These are phyloP conservation scores for Crinitomyces ghanaensis DNA, from an alignment of 805 yeast species.

Conservation along the genomic window DNA sequence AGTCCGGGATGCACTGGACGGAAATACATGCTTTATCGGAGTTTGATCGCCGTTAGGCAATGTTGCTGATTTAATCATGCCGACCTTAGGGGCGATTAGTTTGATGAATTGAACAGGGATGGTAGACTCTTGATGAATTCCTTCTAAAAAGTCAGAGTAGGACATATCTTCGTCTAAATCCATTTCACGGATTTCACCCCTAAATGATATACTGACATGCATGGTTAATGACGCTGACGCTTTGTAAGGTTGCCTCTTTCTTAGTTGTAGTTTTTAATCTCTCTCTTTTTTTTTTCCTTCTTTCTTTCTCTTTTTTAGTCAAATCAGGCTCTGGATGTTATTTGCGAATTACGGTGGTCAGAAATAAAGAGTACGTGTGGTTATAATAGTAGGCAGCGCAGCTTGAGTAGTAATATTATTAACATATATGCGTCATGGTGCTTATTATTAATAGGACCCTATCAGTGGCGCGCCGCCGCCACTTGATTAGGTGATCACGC, in stretches of 20 bases:
- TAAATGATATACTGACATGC: conserved; percentile 14
- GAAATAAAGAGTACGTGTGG: too few species aligned
- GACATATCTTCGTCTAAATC: conserved; percentile 12
- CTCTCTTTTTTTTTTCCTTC: background rate
- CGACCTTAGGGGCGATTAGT: conserved; percentile 21
- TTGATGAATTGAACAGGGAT: conserved; percentile 23
- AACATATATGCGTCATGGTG: too few species aligned
- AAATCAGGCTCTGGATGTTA: too few species aligned
- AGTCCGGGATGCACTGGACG: conserved; percentile 9
- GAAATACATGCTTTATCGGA: conserved; percentile 9
- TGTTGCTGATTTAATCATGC: conserved; percentile 15
- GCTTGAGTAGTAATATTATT: too few species aligned
- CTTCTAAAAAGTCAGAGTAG: conserved; percentile 15
- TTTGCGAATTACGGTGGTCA: too few species aligned
- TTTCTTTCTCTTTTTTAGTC: too few species aligned
- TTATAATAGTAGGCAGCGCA: too few species aligned
- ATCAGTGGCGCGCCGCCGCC: too few species aligned
- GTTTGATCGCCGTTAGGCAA: conserved; percentile 10
- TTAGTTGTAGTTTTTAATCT: background rate
- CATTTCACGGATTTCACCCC: conserved; percentile 10
- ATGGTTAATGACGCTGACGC: too few species aligned
- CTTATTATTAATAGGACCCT: too few species aligned
- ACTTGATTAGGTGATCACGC: too few species aligned
- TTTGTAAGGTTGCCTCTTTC: too few species aligned
- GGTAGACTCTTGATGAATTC: conserved; percentile 19